phyloP scores from a whole-genome alignment of 352 stramenopile species.

The Globisporangium paddicum region DNA sequence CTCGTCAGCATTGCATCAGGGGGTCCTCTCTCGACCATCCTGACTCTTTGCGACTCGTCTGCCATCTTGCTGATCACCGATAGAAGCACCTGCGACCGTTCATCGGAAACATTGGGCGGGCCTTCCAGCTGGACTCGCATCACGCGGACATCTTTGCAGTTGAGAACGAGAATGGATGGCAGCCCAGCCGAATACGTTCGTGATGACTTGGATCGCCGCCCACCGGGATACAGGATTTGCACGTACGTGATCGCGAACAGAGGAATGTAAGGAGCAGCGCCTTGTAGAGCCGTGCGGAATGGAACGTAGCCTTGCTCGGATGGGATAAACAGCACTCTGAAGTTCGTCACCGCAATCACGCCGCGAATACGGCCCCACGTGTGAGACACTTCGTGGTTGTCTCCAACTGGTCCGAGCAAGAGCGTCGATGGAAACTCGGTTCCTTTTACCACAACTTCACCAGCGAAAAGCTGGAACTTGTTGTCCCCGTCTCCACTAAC shows the following conservation, averaged over 20 bases:
- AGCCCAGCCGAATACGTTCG: slow-evolving; percentile 45
- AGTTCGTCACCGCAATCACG: slow-evolving; percentile 69
- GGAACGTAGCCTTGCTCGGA: slow-evolving; percentile 47
- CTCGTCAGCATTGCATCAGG: not conserved
- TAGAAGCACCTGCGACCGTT: slow-evolving; percentile 40
- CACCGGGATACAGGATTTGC: slow-evolving; percentile 54
- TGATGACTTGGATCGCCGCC: slow-evolving; percentile 47
- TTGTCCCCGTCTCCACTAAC: not conserved
- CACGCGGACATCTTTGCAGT: slow-evolving; percentile 75
- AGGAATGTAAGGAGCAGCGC: slow-evolving; percentile 59
- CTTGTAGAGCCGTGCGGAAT: slow-evolving; percentile 28
- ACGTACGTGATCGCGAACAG: slow-evolving; percentile 65
- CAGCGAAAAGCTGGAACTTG: slow-evolving; percentile 18
- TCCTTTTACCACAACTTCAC: slow-evolving; percentile 36
- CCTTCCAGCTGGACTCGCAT: slow-evolving; percentile 70
- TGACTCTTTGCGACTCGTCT: slow-evolving; percentile 57
- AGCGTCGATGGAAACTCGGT: slow-evolving; percentile 50
- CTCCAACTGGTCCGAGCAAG: slow-evolving; percentile 51
- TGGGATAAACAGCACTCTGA: slow-evolving; percentile 66
- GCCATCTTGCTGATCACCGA: slow-evolving; percentile 45
- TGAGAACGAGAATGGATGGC: slow-evolving; percentile 52
- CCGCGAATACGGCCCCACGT: slow-evolving; percentile 68
- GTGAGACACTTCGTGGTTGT: slow-evolving; percentile 48
- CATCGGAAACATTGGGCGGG: slow-evolving; percentile 40
- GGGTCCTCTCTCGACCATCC: slow-evolving; percentile 19